These are phyloP conservation scores for Yamadazyma endophytica DNA, from an alignment of 805 yeast species.

Conservation along the genomic window DNA sequence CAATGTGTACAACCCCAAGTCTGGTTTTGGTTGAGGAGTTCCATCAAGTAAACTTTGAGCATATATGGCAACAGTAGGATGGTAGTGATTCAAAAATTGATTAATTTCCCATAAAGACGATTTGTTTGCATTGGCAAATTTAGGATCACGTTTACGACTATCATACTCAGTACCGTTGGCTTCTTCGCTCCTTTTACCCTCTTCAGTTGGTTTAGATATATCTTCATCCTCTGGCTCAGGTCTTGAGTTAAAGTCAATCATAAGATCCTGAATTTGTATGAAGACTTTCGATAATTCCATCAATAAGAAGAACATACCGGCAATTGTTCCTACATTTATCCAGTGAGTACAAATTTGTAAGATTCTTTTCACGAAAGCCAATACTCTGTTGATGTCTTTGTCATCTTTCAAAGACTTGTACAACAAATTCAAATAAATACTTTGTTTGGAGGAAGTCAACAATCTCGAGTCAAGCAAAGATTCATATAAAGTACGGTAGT, in stretches of 20 bases:
- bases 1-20: conserved; percentile 81
- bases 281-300: conserved; percentile 59
- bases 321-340: conserved; percentile 81
- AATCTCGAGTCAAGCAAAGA: conserved; percentile 81
- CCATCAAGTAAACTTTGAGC: conserved; percentile 61
- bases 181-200: conserved; percentile 18
- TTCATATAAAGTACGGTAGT: conserved; percentile 84
- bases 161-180: conserved; percentile 51
- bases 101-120: conserved; percentile 85
- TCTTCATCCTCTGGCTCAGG: conserved; percentile 33
- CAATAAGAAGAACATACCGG: conserved; percentile 77
- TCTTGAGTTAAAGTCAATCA: conserved; percentile 47
- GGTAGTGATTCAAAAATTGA: conserved; percentile 76
- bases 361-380: conserved; percentile 88
- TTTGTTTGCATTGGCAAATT: conserved; percentile 76
- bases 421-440: conserved; percentile 81
- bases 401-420: conserved; percentile 82
- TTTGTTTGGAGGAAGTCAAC: conserved; percentile 84
- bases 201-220: conserved; percentile 17
- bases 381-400: conserved; percentile 55
- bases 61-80: conserved; percentile 84
- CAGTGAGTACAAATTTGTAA: conserved; percentile 81
- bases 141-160: conserved; percentile 89
- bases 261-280: conserved; percentile 65
- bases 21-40: conserved; percentile 67